These are phyloP conservation scores for Phycomyces blakesleeanus DNA, from an alignment of 192 early-diverging fungal genomes.

Conservation along the genomic window DNA sequence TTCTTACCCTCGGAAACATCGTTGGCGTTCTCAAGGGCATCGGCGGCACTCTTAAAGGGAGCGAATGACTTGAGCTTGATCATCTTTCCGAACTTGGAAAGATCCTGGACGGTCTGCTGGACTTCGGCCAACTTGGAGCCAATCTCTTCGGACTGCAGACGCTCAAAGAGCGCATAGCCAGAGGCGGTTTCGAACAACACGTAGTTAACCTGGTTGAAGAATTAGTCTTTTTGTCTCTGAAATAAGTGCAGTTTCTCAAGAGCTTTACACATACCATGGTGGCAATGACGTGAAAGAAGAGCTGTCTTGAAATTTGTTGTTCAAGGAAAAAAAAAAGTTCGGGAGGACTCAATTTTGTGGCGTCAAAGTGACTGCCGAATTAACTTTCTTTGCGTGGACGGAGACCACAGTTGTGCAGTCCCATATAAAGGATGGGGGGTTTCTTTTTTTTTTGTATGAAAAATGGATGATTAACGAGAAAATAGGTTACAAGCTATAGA, in stretches of 20 bases:
- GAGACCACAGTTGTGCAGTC: too few relatives aligned
- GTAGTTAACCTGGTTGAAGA: constrained; percentile 45
- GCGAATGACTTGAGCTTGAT: constrained; percentile 92
- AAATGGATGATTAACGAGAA: too few relatives aligned
- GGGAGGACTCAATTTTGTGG: not conserved
- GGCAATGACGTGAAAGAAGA: constrained; percentile 3
- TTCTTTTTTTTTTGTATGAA: too few relatives aligned
- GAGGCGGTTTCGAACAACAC: constrained; percentile 93
- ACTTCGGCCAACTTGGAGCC: constrained; percentile 90
- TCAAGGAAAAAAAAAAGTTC: not conserved
- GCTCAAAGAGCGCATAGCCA: constrained; percentile 96
- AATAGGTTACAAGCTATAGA: too few relatives aligned
- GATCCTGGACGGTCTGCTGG: constrained; percentile 75
- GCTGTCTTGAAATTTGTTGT: not conserved
- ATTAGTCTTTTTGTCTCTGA: not conserved
- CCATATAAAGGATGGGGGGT: too few relatives aligned
- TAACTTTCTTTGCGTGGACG: not conserved
- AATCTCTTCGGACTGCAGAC: constrained; percentile 90
- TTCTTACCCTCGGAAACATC: constrained; percentile 92
- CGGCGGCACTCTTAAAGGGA: constrained; percentile 94
- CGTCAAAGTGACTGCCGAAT: constrained; percentile 2
- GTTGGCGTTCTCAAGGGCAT: constrained; percentile 98
- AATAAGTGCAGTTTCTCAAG: not conserved
- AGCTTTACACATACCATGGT: not conserved
- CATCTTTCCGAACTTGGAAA: constrained; percentile 86